Evolutionary conservation across 2,329 filamentous ascomycete species (phyloP).

Genomic region (Fusarium stilboides): DNA sequence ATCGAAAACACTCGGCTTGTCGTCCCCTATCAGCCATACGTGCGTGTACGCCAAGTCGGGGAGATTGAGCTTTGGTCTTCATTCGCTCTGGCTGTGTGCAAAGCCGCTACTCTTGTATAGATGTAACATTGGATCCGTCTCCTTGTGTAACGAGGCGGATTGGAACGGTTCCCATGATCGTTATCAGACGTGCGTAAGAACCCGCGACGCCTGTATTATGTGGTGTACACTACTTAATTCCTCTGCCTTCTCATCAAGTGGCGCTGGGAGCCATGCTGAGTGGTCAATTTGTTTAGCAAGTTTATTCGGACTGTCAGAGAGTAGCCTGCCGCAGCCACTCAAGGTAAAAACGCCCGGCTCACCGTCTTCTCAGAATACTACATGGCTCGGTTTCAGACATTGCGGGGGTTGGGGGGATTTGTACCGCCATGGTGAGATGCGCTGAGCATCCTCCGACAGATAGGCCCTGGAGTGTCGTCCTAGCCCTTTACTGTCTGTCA

Average conservation of each 20-base stretch:
- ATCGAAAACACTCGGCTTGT: constrained; percentile 41
- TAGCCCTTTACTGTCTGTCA: constrained; percentile 12
- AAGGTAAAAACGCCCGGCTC: constrained; percentile 14
- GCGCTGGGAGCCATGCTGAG: not conserved
- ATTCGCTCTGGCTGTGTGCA: constrained; percentile 35
- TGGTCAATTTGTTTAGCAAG: constrained; percentile 2
- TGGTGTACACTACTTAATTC: constrained; percentile 23
- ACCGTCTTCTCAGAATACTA: constrained; percentile 17
- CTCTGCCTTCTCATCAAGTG: not conserved
- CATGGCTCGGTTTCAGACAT: constrained; percentile 41
- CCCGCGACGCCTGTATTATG: constrained; percentile 28
- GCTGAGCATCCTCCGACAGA: constrained; percentile 17
- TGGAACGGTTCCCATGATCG: constrained; percentile 45
- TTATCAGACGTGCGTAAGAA: constrained; percentile 28
- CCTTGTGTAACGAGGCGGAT: constrained; percentile 40
- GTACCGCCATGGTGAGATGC: constrained; percentile 19
- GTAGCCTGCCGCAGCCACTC: constrained; percentile 7
- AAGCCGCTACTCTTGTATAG: constrained; percentile 24
- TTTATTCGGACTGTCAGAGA: constrained; percentile 26
- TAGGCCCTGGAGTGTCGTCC: constrained; percentile 21
- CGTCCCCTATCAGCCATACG: constrained; percentile 41
- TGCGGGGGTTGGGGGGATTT: constrained; percentile 33
- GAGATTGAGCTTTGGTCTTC: constrained; percentile 23
- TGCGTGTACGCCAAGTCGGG: constrained; percentile 28
- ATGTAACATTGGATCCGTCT: constrained; percentile 39